Conservation (phyloP, 2,329 filamentous ascomycete genomes). For the Huntiella decipiens region DNA sequence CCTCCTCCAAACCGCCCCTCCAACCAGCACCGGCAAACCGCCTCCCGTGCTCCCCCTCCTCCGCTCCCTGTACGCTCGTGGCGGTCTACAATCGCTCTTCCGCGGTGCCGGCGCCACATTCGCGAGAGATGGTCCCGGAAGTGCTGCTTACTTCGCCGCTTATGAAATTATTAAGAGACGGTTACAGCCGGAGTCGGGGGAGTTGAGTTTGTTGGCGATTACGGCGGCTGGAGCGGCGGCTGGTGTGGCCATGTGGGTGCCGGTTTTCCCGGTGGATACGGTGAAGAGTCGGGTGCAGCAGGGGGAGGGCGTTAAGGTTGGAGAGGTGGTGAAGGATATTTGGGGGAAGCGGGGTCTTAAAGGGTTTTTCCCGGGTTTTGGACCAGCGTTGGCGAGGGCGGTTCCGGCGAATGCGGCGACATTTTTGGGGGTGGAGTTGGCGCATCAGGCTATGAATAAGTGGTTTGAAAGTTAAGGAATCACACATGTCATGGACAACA, state of each 20-base stretch:
- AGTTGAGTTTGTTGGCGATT: constrained; percentile 65
- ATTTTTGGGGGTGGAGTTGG: constrained; percentile 70
- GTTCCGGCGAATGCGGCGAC: constrained; percentile 94
- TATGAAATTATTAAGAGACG: constrained; percentile 89
- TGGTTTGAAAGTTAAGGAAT: constrained; percentile 27
- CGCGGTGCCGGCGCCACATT: constrained; percentile 79
- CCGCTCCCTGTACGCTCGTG: constrained; percentile 77
- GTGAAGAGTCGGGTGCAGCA: constrained; percentile 90
- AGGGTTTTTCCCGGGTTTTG: constrained; percentile 95
- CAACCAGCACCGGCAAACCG: constrained; percentile 87
- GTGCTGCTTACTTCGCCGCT: constrained; percentile 87
- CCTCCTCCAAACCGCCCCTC: constrained; percentile 76
- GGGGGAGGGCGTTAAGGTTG: constrained; percentile 65
- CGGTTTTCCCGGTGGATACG: constrained; percentile 93
- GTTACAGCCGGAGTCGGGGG: constrained; percentile 62
- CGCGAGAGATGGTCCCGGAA: constrained; percentile 81
- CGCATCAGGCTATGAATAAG: constrained; percentile 67
- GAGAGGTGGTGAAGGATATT: constrained; percentile 61
- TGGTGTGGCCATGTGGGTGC: constrained; percentile 97
- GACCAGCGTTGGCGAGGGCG: constrained; percentile 75
- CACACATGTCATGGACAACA: neutral
- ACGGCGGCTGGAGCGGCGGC: constrained; percentile 76
- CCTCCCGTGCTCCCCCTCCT: constrained; percentile 76
- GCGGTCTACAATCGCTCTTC: constrained; percentile 81
- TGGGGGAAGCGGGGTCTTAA: constrained; percentile 66